These are phyloP conservation scores for Neonectria sp. DNA, from an alignment of 2,329 filamentous ascomycete species.

Conservation along the genomic window DNA sequence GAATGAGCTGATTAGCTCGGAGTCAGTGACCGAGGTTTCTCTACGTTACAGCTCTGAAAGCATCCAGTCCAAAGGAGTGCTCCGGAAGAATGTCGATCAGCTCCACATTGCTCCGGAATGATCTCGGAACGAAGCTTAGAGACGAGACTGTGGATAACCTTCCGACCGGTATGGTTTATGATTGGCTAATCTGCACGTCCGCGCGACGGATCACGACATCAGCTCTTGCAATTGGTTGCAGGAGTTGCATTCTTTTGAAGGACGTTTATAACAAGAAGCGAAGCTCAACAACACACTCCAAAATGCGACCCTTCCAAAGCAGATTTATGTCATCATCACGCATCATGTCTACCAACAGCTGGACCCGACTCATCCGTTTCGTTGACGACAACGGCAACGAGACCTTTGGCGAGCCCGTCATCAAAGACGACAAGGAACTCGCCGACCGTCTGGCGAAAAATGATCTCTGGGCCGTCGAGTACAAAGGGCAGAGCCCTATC, in stretches of 20 bases:
- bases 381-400: conserved; percentile 51
- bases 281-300: background rate
- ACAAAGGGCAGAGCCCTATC: conserved; percentile 49
- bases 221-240: conserved; percentile 14
- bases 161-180: conserved; percentile 42
- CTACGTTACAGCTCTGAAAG: background rate
- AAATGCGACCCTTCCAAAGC: conserved; percentile 26
- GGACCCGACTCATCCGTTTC: conserved; percentile 54
- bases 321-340: conserved; percentile 21
- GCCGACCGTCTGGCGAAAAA: conserved; percentile 39
- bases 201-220: background rate
- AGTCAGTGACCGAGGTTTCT: background rate
- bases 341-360: conserved; percentile 45
- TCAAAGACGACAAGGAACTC: conserved; percentile 48
- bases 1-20: conserved; percentile 1
- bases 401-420: conserved; percentile 52
- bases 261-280: conserved; percentile 19
- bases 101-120: background rate
- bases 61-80: background rate
- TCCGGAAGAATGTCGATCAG: conserved; percentile 4
- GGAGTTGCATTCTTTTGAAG: background rate
- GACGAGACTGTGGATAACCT: background rate
- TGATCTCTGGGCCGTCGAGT: conserved; percentile 50
- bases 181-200: conserved; percentile 30
- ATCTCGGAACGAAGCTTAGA: background rate